Base-by-base conservation (phyloP, 164 flowering plant species). In the grape (Vitis vinifera) region DNA sequence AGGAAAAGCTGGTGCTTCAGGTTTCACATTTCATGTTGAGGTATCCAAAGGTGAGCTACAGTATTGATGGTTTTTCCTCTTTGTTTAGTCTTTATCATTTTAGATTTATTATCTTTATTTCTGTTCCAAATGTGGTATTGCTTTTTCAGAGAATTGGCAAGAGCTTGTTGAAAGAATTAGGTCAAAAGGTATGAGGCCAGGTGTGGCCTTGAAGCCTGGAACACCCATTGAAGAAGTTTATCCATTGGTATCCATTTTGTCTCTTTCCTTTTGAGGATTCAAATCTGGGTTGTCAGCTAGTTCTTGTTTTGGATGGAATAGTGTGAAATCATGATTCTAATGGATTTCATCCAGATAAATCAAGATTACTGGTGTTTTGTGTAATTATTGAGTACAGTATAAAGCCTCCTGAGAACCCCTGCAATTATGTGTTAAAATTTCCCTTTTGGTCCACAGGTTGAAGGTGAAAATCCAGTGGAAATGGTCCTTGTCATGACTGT, bases 401-500 rank as follows among this genome's bases (percentile, higher is more conserved):
- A 2, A 62, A 65, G 4, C 13, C 51, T 65, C 6, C 8, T 13
- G 59, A 16, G 56, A 58, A 27, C 11, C 19, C 47, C 9, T 17
- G 11, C 15, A 65, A 29, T 31, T 4, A 37, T 37, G 44, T 65
- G 44, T 44, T 55, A 48, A 70, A 17, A 4, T 9, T 27, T 62
- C 47, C 52, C 44, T n/a, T 14, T 23, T 62, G 10, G 9, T 51
- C 11, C 59, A 31, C 77, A 95, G 99, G 80, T 91, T 69, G 97
- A 95, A 62, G 80, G 75, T 75, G 88, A 88, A 80, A 78, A 84
- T 75, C 94, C 95, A 55, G 98, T 96, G 72, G 97, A 93, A 79
- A 71, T 96, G 95, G 99, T 92, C 68, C 96, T 96, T 78, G 96
- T 96, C 16, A 93, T 96, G 99, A 96, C 99, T 63, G 97, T 96